phyloP scores from a whole-genome alignment of 768 basidiomycete species.

The Mycena albidolilacea region DNA sequence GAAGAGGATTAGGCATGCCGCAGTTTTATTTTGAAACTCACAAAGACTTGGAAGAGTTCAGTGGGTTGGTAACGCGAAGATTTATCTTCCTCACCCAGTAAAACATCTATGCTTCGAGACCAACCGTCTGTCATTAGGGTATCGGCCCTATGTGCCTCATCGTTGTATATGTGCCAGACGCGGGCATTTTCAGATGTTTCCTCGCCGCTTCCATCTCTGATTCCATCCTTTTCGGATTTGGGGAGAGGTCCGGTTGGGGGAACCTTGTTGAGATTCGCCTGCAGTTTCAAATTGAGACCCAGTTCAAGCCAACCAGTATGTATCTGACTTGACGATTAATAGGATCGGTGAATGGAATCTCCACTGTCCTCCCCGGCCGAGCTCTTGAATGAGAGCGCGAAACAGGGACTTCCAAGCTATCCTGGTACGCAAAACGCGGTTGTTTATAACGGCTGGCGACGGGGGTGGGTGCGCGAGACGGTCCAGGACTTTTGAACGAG shows the following conservation, averaged over 20 bases:
- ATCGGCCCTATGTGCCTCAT: slow-evolving; percentile 56
- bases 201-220: slow-evolving; percentile 49
- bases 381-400: slow-evolving; percentile 34
- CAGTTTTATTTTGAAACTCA: slow-evolving; percentile 42
- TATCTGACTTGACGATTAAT: slow-evolving; percentile 16
- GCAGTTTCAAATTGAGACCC: not conserved
- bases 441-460: slow-evolving; percentile 19
- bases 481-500: slow-evolving; percentile 24
- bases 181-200: slow-evolving; percentile 53
- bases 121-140: slow-evolving; percentile 53
- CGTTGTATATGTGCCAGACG: slow-evolving; percentile 61
- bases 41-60: slow-evolving; percentile 51
- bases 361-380: slow-evolving; percentile 31
- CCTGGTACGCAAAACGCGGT: slow-evolving; percentile 30
- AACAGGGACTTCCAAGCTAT: slow-evolving; percentile 30
- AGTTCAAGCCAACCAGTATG: not conserved
- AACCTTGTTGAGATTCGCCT: slow-evolving; percentile 31
- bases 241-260: not conserved
- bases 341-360: not conserved
- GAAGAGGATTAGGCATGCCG: slow-evolving; percentile 12
- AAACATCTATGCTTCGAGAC: slow-evolving; percentile 60
- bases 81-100: slow-evolving; percentile 54
- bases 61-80: not conserved
- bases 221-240: slow-evolving; percentile 17
- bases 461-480: slow-evolving; percentile 30